Base-by-base conservation (phyloP, 352 stramenopile species). In the Thraustochytrium sp. region DNA sequence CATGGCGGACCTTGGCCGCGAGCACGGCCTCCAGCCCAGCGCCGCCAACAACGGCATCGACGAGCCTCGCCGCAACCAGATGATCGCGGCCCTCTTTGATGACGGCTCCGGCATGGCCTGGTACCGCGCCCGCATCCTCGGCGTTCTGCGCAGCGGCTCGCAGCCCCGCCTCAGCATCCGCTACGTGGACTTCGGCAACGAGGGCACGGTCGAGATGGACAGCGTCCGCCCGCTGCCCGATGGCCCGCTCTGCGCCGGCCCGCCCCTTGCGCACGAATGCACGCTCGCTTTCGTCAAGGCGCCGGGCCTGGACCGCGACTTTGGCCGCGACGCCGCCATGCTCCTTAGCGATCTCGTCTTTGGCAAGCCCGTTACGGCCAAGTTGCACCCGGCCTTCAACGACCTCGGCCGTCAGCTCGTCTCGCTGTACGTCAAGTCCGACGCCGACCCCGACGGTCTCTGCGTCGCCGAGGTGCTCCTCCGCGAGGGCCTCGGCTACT, bases 141-240 rank as follows among this genome's bases (percentile, higher is more conserved):
- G 89, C 46, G 89, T 87, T 4, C 89, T 87, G 0, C 55, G 21
- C 34, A 82, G 82, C 49, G 76, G 74, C 21, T 84, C 85, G 55
- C 26, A 21, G 36, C 64, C 76, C 31, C 34, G 18, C n/a, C 89
- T 90, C 18, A 91, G 90, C 56, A 91, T 98, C 64, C 90, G 94
- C 18, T 98, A 97, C 87, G 90, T 99, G 42, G 96, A 99, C 91
- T 97, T 98, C 84, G 96, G 96, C 80, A 98, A 98, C 86, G 88
- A 93, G 23, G 90, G 90, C 11, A 94, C 96, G 0, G 85, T 97
- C 56, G 86, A 92, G 2, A 85, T 91, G 31, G 94, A 89, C 82
- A 89, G 92, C 51, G 89, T 98, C 53, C 93, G 94, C 72, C 92
- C 94, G 29, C 29, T 72, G 18, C 89, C 40, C 34, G 49, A 34